These are phyloP conservation scores for Termitomyces sp. DNA, from an alignment of 768 basidiomycete species.

Conservation along the genomic window DNA sequence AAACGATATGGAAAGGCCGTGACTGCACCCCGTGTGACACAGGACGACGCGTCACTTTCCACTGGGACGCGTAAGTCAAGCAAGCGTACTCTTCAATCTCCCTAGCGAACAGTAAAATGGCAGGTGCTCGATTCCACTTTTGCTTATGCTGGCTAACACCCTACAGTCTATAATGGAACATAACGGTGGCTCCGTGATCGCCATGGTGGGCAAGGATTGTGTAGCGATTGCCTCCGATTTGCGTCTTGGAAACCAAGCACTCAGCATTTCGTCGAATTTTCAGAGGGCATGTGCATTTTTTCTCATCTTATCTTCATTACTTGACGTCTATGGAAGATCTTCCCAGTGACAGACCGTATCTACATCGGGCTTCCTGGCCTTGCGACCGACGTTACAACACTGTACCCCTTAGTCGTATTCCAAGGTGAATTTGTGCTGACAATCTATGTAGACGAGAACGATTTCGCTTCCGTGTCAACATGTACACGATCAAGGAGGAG, in stretches of 20 bases:
- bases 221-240: constrained; percentile 97
- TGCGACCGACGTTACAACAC: constrained; percentile 87
- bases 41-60: constrained; percentile 38
- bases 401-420: constrained; percentile 40
- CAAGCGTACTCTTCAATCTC: not conserved
- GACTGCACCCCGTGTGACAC: constrained; percentile 23
- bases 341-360: constrained; percentile 89
- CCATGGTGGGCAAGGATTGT: constrained; percentile 99
- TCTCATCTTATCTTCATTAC: not conserved
- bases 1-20: constrained; percentile 5
- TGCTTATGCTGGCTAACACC: constrained; percentile 8
- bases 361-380: constrained; percentile 90
- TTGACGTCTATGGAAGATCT: constrained; percentile 54
- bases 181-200: constrained; percentile 97
- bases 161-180: constrained; percentile 84
- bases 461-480: constrained; percentile 92
- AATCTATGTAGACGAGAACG: constrained; percentile 65
- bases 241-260: constrained; percentile 81
- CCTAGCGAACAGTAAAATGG: constrained; percentile 31
- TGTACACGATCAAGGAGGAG: constrained; percentile 99
- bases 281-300: constrained; percentile 66
- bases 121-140: constrained; percentile 15
- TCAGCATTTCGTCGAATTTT: constrained; percentile 88
- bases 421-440: constrained; percentile 6
- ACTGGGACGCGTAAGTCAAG: constrained; percentile 26